Evolutionary conservation across 331 rosid genomes (phyloP).

Genomic region (Saraca asoca): DNA sequence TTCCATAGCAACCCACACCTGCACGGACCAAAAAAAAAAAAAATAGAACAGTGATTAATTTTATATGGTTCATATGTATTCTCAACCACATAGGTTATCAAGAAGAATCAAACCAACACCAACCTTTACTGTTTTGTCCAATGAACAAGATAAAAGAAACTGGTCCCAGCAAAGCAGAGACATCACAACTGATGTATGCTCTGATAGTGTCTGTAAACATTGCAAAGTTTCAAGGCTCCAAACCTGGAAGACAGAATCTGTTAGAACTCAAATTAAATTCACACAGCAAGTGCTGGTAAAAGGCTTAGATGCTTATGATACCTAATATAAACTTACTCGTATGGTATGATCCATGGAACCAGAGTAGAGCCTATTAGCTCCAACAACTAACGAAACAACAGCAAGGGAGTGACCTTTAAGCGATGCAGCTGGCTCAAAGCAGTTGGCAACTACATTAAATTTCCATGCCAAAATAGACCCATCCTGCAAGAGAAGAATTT

Average conservation of each 20-base stretch:
- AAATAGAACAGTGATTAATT: background rate
- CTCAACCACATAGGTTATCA: background rate
- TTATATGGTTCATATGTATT: background rate
- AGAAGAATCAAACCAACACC: slow-evolving; percentile 20
- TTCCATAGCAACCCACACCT: slow-evolving; percentile 93
- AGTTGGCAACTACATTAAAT: slow-evolving; percentile 66
- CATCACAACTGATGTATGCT: slow-evolving; percentile 93
- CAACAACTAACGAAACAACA: slow-evolving; percentile 91
- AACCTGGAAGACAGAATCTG: slow-evolving; percentile 54
- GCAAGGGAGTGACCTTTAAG: slow-evolving; percentile 75
- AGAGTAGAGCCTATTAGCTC: slow-evolving; percentile 93
- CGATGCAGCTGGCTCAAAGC: slow-evolving; percentile 86
- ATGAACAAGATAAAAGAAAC: slow-evolving; percentile 84
- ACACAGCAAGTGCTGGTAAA: background rate
- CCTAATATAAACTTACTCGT: slow-evolving; percentile 53
- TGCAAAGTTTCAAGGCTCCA: slow-evolving; percentile 93
- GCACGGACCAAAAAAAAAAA: slow-evolving; percentile 34
- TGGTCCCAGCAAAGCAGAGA: slow-evolving; percentile 98
- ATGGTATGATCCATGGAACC: slow-evolving; percentile 95
- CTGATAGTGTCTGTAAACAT: slow-evolving; percentile 85
- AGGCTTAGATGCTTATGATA: slow-evolving; percentile 1
- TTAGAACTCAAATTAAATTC: slow-evolving; percentile 21
- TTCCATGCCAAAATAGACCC: slow-evolving; percentile 90
- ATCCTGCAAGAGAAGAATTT: slow-evolving; percentile 59
- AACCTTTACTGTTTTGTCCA: slow-evolving; percentile 90